A percentile compares a stretch with the other conserved stretches of the same genome.
phyloP scores from a whole-genome alignment of 106 monocot species.

The Iris macrosiphon region DNA sequence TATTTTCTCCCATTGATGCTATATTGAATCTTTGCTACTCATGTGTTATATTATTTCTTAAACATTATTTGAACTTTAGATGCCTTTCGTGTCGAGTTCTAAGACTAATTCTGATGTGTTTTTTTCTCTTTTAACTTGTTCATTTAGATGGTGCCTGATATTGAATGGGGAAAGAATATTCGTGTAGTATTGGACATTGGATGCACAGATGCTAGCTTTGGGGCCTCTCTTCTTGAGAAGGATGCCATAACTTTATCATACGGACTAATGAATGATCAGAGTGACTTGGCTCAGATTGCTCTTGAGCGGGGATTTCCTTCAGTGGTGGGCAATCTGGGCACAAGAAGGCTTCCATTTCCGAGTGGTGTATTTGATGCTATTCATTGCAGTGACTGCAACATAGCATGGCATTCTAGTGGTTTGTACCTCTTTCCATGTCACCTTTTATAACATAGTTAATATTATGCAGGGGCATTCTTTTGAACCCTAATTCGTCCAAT shows the following conservation, averaged over 20 bases:
- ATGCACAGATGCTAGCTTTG: conserved; percentile 51
- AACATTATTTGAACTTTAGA: too few relatives aligned
- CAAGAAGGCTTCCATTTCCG: conserved; percentile 76
- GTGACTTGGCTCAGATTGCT: conserved; percentile 62
- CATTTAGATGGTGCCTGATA: conserved; percentile 78
- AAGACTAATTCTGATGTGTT: too few relatives aligned
- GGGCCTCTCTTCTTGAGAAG: conserved; percentile 55
- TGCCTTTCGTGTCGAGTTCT: too few relatives aligned
- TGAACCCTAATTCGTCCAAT: conserved; percentile 8
- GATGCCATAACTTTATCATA: conserved; percentile 60
- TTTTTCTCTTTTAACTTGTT: conserved; percentile 12
- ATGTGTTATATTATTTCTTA: too few relatives aligned
- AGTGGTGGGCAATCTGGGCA: conserved; percentile 56
- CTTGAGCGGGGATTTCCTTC: conserved; percentile 92
- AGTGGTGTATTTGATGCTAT: conserved; percentile 88
- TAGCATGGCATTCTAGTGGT: conserved; percentile 85
- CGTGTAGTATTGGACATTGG: conserved; percentile 73
- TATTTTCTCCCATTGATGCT: too few relatives aligned
- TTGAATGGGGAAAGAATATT: conserved; percentile 96
- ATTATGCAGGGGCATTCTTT: not conserved
- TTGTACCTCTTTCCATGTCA: conserved; percentile 10
- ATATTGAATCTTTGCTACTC: too few relatives aligned
- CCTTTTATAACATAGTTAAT: not conserved
- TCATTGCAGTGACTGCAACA: conserved; percentile 79
- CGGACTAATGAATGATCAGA: conserved; percentile 73